Base-by-base conservation (phyloP, 1,139 yeast genomes). In the Kodamaea fungicola region DNA sequence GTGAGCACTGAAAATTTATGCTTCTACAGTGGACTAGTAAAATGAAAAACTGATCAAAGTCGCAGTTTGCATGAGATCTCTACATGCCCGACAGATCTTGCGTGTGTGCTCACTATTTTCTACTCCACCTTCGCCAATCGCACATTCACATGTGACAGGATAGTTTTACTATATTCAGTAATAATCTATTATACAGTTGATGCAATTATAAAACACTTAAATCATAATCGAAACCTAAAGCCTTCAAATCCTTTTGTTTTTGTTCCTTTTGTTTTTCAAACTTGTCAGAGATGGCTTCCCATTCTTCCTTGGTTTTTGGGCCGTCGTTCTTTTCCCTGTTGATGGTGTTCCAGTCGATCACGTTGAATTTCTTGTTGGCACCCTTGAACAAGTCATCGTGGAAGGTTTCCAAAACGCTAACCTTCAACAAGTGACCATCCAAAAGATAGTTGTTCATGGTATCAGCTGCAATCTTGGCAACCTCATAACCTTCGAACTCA, bases 361-460 rank as follows among this genome's bases (percentile, higher is more conserved):
- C 70, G 54, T 71, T 78, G 63, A 71, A 83, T 48, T 70, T 75
- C 35, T 55, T 61, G 54, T 68, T 74, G 19, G 83, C 68, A 32
- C 83, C 83, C 41, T 67, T 69, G 59, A 76, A 78, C 45, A 78
- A 57, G 35, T 74, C 71, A 34, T 49, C 48, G 68, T 64, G 52
- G 58, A 74, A 42, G 54, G 62, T 45, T 62, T 72, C 62, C 74
- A 72, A 46, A 70, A 67, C 55, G 71, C 75, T 52, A 78, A 94
- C 70, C 77, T 83, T 57, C 78, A 74, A 55, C 47, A 90, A 76
- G 60, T 90, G 97, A 8, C 95, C 95, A 64, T 86, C 83, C 40
- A 92, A 63, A 47, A 92, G 74, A 56, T 92, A 92, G 63, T 92
- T 92, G 65, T 92, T 83, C 98, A 92, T 92, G 36, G 97, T 81